These are phyloP conservation scores for Cryptosporidium viatorum DNA, from an alignment of 169 alveolate genomes.

Conservation along the genomic window DNA sequence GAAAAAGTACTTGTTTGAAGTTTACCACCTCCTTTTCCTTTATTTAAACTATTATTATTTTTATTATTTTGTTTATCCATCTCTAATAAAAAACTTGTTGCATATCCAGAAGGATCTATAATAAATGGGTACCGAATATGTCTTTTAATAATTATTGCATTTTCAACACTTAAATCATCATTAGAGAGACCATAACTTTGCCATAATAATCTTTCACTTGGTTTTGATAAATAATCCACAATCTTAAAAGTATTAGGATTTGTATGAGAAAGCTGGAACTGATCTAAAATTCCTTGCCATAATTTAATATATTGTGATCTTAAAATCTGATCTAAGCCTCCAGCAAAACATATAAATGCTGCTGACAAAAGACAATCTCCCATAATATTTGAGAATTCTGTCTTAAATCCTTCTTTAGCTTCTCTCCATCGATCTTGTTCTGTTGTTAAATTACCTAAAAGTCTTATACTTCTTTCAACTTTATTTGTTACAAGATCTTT, in stretches of 20 bases:
- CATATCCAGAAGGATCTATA: slow-evolving; percentile 97
- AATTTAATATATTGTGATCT: slow-evolving; percentile 16
- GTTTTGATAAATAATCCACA: slow-evolving; percentile 94
- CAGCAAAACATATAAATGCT: slow-evolving; percentile 86
- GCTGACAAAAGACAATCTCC: slow-evolving; percentile 96
- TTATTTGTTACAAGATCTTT: slow-evolving; percentile 92
- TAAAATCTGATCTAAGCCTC: slow-evolving; percentile 58
- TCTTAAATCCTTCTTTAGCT: slow-evolving; percentile 84
- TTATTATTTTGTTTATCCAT: slow-evolving; percentile 5
- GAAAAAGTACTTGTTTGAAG: slow-evolving; percentile 75
- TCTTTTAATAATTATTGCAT: slow-evolving; percentile 91
- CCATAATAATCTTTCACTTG: slow-evolving; percentile 90
- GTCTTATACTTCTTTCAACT: slow-evolving; percentile 91
- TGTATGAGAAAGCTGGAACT: slow-evolving; percentile 82
- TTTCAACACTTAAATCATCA: slow-evolving; percentile 96
- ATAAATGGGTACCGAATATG: slow-evolving; percentile 95
- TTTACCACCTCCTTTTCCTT: neutral
- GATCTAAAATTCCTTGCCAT: slow-evolving; percentile 81
- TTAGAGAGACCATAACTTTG: slow-evolving; percentile 92
- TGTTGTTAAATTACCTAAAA: slow-evolving; percentile 87
- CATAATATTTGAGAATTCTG: slow-evolving; percentile 86
- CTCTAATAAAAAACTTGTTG: slow-evolving; percentile 83
- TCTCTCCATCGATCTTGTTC: slow-evolving; percentile 94
- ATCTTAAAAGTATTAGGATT: slow-evolving; percentile 86
- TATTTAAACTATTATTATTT: neutral